Conservation (phyloP, 768 basidiomycete genomes). For the Suillus americanus region DNA sequence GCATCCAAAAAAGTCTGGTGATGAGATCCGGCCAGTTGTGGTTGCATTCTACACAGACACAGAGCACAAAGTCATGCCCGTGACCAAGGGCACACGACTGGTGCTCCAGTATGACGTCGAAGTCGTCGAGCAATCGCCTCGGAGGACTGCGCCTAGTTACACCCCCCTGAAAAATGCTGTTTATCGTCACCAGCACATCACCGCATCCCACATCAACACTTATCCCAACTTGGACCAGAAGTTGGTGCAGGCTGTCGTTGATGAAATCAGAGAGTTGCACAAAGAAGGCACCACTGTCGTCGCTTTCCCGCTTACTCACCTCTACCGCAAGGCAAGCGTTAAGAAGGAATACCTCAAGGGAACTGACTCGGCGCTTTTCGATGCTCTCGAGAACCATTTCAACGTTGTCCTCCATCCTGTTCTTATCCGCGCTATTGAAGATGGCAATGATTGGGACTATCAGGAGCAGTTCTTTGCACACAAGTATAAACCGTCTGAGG, state of each 20-base stretch:
- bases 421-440: not conserved
- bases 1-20: not conserved
- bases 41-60: not conserved
- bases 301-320: not conserved
- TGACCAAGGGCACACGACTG: not conserved
- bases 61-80: slow-evolving; percentile 1
- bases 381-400: not conserved
- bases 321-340: not conserved
- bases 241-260: not conserved
- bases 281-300: not conserved
- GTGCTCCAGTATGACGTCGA: not conserved
- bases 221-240: not conserved
- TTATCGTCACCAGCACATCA: not conserved
- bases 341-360: not conserved
- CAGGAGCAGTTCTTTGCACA: not conserved
- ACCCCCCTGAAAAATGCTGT: not conserved
- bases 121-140: not conserved
- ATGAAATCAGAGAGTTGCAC: not conserved
- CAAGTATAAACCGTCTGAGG: not conserved
- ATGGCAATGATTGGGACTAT: not conserved
- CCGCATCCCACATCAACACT: not conserved
- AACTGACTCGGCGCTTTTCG: not conserved
- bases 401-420: not conserved
- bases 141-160: too few species aligned
- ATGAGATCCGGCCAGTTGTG: not conserved